phyloP scores from a whole-genome alignment of 257 asterid genomes.

The Salvia miltiorrhiza region DNA sequence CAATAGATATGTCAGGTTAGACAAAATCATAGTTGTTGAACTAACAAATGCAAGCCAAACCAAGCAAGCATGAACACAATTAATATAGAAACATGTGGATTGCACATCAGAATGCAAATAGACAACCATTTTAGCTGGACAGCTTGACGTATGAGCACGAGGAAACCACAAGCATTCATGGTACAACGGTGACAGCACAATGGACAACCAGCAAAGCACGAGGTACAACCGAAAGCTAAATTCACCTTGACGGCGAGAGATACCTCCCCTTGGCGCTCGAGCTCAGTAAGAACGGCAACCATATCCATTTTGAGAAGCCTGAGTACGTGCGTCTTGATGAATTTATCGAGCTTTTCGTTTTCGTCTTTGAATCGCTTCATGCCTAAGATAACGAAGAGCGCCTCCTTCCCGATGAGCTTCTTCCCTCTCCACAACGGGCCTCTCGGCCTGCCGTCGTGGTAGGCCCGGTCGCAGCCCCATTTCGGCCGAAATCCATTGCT shows the following conservation, averaged over 20 bases:
- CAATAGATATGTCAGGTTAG: not conserved
- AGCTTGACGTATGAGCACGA: not conserved
- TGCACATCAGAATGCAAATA: not conserved
- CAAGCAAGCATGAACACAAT: not conserved
- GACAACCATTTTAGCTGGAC: not conserved
- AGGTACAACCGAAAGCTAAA: conserved; percentile 23
- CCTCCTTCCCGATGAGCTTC: conserved; percentile 88
- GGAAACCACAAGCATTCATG: not conserved
- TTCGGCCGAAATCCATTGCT: not conserved
- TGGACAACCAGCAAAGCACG: conserved; percentile 14
- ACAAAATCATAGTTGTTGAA: not conserved
- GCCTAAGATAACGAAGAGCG: conserved; percentile 66
- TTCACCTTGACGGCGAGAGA: conserved; percentile 75
- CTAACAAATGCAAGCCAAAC: not conserved
- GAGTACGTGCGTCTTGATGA: conserved; percentile 65
- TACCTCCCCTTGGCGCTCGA: conserved; percentile 95
- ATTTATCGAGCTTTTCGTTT: conserved; percentile 57
- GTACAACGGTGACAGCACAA: not conserved
- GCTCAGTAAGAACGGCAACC: conserved; percentile 80
- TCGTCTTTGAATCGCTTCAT: conserved; percentile 73
- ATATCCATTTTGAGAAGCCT: conserved; percentile 90
- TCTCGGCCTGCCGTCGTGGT: conserved; percentile 93
- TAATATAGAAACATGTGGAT: not conserved
- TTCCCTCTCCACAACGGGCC: conserved; percentile 95
- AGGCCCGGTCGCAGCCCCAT: conserved; percentile 33